phyloP scores from a whole-genome alignment of 139 green algal genomes.

The Eudorina sp. region DNA sequence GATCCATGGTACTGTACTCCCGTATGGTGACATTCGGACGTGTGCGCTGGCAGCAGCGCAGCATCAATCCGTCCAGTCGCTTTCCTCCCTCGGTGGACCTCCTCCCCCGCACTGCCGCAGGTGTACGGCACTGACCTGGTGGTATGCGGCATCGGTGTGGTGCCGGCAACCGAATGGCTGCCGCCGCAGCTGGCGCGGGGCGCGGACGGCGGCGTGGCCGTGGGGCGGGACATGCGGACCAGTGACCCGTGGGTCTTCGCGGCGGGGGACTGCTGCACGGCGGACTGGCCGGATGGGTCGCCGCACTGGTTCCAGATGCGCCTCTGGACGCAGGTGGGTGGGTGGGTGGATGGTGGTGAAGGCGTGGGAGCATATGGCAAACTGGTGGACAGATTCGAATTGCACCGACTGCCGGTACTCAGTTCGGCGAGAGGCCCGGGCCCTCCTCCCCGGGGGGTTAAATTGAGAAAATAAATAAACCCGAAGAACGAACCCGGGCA shows the following conservation, averaged over 20 bases:
- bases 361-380: too few relatives aligned
- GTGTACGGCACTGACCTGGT: conserved; percentile 76
- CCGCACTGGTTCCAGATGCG: conserved; percentile 88
- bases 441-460: too few relatives aligned
- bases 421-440: too few relatives aligned
- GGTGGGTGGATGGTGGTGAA: background rate
- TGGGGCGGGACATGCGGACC: conserved; percentile 67
- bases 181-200: conserved; percentile 48
- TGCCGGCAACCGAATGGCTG: conserved; percentile 77
- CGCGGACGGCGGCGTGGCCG: conserved; percentile 77
- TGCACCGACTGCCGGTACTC: too few relatives aligned
- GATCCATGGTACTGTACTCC: too few relatives aligned
- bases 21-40: too few relatives aligned
- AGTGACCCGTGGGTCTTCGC: conserved; percentile 71
- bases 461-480: too few relatives aligned
- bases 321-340: conserved; percentile 66
- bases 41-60: background rate
- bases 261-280: conserved; percentile 83
- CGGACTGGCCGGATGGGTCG: background rate
- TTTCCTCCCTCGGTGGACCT: background rate
- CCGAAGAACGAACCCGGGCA: too few relatives aligned
- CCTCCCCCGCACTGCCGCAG: background rate
- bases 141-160: conserved; percentile 81
- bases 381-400: too few relatives aligned
- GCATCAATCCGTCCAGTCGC: background rate